These are phyloP conservation scores for Aspergillus conjunctus DNA, from an alignment of 495 filamentous ascomycete species.

Conservation along the genomic window DNA sequence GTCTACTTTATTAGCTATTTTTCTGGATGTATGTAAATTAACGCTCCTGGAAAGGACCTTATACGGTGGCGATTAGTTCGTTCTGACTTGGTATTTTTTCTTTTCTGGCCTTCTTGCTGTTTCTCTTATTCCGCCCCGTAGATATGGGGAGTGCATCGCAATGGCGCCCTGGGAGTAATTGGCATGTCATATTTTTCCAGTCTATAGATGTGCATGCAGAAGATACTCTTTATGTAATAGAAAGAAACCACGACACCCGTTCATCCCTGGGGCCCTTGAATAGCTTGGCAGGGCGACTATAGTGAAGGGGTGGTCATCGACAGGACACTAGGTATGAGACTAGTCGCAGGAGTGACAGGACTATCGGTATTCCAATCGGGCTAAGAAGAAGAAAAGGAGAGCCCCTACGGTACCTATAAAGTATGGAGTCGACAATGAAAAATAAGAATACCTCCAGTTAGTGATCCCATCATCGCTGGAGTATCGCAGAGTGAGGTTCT, in stretches of 20 bases:
- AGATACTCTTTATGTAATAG: too few species aligned
- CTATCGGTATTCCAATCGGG: not conserved
- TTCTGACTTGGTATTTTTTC: slow-evolving; percentile 4
- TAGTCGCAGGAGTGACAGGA: not conserved
- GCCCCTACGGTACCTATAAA: too few species aligned
- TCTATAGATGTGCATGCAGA: too few species aligned
- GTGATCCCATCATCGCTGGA: too few species aligned
- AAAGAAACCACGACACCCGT: not conserved
- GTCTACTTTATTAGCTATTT: not conserved
- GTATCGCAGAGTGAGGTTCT: too few species aligned
- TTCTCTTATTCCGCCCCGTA: not conserved
- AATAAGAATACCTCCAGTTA: too few species aligned
- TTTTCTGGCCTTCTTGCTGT: slow-evolving; percentile 2
- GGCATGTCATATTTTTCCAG: not conserved
- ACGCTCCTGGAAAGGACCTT: not conserved
- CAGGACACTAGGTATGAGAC: not conserved
- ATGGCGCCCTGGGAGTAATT: slow-evolving; percentile 11
- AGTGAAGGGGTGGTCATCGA: not conserved
- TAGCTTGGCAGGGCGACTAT: not conserved
- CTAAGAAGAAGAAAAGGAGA: not conserved
- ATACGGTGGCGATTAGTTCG: slow-evolving; percentile 1
- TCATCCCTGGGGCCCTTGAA: not conserved
- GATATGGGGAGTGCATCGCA: slow-evolving; percentile 12
- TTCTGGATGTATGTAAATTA: slow-evolving; percentile 6
- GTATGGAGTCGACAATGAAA: too few species aligned